A percentile compares a stretch with the other conserved stretches of the same genome.
Evolutionary conservation across 306 rosid species (phyloP).

Genomic region (Datisca glomerata): DNA sequence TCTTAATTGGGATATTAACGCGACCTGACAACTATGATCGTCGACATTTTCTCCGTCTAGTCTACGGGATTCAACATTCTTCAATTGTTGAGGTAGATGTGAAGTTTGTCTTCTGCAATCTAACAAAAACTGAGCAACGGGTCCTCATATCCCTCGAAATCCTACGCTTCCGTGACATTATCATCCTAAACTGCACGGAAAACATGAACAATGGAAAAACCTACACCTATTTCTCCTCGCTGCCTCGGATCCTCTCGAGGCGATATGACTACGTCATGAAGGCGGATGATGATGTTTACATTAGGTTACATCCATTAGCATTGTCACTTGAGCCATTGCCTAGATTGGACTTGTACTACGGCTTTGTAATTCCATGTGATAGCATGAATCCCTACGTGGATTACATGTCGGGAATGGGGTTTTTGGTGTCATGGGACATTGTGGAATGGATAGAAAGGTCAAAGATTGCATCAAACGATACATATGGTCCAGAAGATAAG

Average conservation of each 20-base stretch:
- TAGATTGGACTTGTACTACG: conserved; percentile 17
- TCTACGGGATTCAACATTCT: conserved; percentile 16
- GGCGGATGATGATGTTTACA: conserved; percentile 20
- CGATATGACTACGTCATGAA: conserved; percentile 18
- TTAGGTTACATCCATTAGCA: conserved; percentile 16
- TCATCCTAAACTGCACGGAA: conserved; percentile 20
- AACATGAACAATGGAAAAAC: conserved; percentile 23
- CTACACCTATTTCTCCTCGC: conserved; percentile 19
- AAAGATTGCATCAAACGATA: neutral
- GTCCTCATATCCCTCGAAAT: conserved; percentile 13
- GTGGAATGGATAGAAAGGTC: conserved; percentile 22
- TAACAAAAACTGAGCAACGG: conserved; percentile 14
- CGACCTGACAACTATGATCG: conserved; percentile 6
- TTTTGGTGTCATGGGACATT: conserved; percentile 27
- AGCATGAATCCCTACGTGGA: conserved; percentile 13
- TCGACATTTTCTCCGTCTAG: conserved; percentile 24
- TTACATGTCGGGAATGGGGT: conserved; percentile 26
- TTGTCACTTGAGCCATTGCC: conserved; percentile 17
- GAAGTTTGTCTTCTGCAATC: conserved; percentile 20
- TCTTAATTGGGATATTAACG: conserved; percentile 22
- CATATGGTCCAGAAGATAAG: conserved; percentile 22
- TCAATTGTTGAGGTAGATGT: conserved; percentile 12
- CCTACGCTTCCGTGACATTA: conserved; percentile 10
- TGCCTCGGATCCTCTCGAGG: conserved; percentile 1
- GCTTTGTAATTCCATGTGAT: conserved; percentile 20